Evolutionary conservation across 2,329 filamentous ascomycete species (phyloP), one percentile per base, ranked within the genome.

Genomic region (Alternaria triticina): DNA sequence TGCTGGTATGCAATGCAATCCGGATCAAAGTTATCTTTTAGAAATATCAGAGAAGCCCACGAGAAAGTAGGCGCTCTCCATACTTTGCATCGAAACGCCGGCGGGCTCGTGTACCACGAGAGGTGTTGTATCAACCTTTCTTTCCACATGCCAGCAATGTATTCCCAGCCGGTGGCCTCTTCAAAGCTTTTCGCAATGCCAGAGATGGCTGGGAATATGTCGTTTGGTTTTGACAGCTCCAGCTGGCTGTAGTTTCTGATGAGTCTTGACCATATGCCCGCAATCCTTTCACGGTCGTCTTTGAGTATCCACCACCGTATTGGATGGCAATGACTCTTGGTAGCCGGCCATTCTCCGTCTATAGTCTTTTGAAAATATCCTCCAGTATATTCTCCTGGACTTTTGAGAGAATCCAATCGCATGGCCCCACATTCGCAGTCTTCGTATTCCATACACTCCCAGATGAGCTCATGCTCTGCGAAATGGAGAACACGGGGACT

Each of bases 401-500:
- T 33, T 4, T 33, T 33, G 6, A 33, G 30, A 1, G 30, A 33
- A 33, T 33, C 30, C 13, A 33, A 13, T 33, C 13, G 30, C 30
- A 33, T 33, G 30, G 30, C 13, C 6, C 52, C 52, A 36, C 52
- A 54, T 44, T 54, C 52, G 23, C 52, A 55, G n/a, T 20, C 22
- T 20, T 17, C n/a, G 15, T 22, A 28, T 22, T 36, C 20, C 36
- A 30, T 61, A 27, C 76, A 78, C 56, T 66, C 65, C 13, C 57
- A 66, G 28, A 66, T 59, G 3, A 68, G 17, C 15, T 68, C 66
- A 23, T 61, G 40, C 10, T 28, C 43, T 15, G 61, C 58, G 23
- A 68, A 66, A 27, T 68, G 61, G 1, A 68, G 40, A 6, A 66
- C 25, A 3, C 66, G 60, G 9, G 63, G 23, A 13, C 63, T 64